Percentiles rank a stretch among this genome's conserved stretches.
These are phyloP conservation scores for Daldinia vernicosa DNA, from an alignment of 495 filamentous ascomycete species.

Conservation along the genomic window DNA sequence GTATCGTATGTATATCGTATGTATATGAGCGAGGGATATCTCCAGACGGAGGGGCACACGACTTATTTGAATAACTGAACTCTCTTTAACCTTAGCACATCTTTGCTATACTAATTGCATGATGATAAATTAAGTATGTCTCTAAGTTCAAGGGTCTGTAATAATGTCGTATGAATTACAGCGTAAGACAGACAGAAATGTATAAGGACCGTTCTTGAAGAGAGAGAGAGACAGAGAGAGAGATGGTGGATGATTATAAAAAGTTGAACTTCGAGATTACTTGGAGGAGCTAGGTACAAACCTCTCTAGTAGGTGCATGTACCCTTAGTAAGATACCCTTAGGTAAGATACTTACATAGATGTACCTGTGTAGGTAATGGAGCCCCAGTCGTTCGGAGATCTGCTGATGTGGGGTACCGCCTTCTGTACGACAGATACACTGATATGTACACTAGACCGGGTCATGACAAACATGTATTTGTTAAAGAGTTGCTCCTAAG, in stretches of 20 bases:
- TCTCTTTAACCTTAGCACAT: slow-evolving; percentile 20
- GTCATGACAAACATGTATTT: neutral
- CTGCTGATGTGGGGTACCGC: slow-evolving; percentile 14
- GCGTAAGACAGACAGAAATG: neutral
- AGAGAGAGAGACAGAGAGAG: neutral
- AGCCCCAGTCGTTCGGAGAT: neutral
- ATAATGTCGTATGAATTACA: neutral
- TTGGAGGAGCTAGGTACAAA: neutral
- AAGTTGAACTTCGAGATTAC: slow-evolving; percentile 14
- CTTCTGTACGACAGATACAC: slow-evolving; percentile 14
- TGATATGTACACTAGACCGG: no score
- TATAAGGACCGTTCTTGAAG: neutral
- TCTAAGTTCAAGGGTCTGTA: neutral
- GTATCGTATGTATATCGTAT: no score
- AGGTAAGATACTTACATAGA: slow-evolving; percentile 1
- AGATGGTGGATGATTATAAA: neutral
- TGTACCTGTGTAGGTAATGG: neutral
- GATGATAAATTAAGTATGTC: neutral
- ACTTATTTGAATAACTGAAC: neutral
- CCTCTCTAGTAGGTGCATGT: neutral
- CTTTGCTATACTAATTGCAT: slow-evolving; percentile 14
- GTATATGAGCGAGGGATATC: slow-evolving; percentile 15
- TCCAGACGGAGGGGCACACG: slow-evolving; percentile 36
- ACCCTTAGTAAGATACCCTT: neutral
- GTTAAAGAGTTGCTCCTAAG: neutral